Evolutionary conservation across 345 rosid species (phyloP), one percentile per base, ranked within the genome.

Genomic region (Rubroshorea leprosula): DNA sequence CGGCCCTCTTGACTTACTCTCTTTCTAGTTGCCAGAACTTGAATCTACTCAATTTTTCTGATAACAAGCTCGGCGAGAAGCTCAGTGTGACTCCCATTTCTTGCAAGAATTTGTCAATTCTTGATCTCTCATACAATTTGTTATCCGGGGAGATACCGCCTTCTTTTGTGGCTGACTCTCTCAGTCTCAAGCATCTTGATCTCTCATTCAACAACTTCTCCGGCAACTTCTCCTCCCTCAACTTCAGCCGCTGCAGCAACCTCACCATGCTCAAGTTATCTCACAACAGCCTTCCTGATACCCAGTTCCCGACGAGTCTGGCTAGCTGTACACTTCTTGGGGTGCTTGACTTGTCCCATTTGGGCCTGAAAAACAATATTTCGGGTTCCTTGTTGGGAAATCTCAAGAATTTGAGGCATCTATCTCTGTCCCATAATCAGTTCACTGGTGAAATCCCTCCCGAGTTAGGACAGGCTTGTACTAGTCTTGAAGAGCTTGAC

Each of bases 181-280:
- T 79, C 26, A 66, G 58, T 50, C 71, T 89, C 57, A 71, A 69
- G 66, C 68, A 70, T 62, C 72, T 90, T 23, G 93, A 87, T 74
- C 83, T 90, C 9, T 74, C 96, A 16, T 68, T 62, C 67, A 87
- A 87, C 79, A 91, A 91, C 55, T 78, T 91, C 47, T 82, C 98
- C 43, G 80, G 81, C 25, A 76, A 54, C 8, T 68, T 91, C 64
- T 78, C 90, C 1, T 61, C 25, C 47, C 46, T 91, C 9, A 72
- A 71, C 47, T 86, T 91, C 41, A 86, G 90, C 48, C 46, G n/a
- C 46, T 91, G 96, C 64, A 57, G 64, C 26, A 88, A 84, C 60
- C 92, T 91, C 65, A 76, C 66, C 21, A 44, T 53, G 47, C 54
- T 91, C 63, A 79, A 64, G 52, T 61, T 91, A 27, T 88, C 96